Conservation (phyloP, 352 stramenopile genomes). For the Phytophthora nicotianae region DNA sequence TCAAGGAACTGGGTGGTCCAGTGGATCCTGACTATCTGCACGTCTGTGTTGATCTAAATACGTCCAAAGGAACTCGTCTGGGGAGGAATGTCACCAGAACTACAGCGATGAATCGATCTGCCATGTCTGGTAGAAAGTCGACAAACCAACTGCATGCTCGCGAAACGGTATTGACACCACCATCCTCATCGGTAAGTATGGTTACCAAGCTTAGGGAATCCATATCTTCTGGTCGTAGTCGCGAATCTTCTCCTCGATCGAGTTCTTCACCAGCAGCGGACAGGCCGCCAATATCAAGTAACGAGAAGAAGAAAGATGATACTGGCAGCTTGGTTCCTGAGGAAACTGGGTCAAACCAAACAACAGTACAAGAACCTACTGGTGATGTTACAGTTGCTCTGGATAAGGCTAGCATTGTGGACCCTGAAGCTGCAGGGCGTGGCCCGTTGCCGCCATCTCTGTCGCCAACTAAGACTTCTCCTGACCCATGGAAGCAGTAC, state of each 20-base stretch:
- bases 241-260: constrained; percentile 17
- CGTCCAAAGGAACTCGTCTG: not conserved
- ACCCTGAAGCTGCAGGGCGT: not conserved
- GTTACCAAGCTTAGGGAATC: constrained; percentile 60
- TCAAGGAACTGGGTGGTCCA: constrained; percentile 73
- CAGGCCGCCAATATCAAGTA: no score
- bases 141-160: constrained; percentile 10
- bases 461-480: constrained; percentile 2
- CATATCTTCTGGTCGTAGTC: constrained; percentile 43
- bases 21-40: constrained; percentile 48
- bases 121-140: not conserved
- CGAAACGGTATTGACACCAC: constrained; percentile 3
- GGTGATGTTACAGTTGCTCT: not conserved
- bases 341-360: constrained; percentile 11
- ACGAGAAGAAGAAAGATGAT: not conserved
- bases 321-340: not conserved
- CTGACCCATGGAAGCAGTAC: constrained; percentile 40
- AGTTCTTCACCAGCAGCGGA: constrained; percentile 1
- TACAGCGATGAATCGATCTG: constrained; percentile 1
- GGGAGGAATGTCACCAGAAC: constrained; percentile 3
- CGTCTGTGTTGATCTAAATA: constrained; percentile 1
- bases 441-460: not conserved
- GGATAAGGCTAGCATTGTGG: not conserved
- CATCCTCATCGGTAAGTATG: constrained; percentile 35
- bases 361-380: not conserved